Conservation (phyloP, 2,329 filamentous ascomycete species). For the Paecilomyces fulvus region DNA sequence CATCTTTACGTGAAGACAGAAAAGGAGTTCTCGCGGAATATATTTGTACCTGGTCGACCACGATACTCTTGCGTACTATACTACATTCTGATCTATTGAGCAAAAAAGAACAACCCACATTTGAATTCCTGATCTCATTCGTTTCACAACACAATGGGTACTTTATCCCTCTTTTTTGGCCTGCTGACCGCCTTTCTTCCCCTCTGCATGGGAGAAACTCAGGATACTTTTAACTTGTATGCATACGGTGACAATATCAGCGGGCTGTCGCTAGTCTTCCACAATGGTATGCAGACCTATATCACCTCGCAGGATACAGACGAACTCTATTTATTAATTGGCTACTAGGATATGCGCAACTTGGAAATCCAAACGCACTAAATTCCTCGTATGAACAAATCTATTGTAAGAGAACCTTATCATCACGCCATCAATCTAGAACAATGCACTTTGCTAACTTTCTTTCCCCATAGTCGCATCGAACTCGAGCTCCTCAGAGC, state of each 20-base stretch:
- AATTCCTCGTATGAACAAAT: not conserved
- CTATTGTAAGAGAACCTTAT: not conserved
- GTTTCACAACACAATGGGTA: not conserved
- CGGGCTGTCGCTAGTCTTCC: not conserved
- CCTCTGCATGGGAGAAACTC: not conserved
- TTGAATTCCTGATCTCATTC: not conserved
- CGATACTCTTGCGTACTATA: not conserved
- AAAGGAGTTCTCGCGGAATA: not conserved
- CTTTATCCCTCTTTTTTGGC: not conserved
- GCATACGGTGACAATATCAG: not conserved
- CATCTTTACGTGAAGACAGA: not conserved
- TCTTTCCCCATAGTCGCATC: not conserved
- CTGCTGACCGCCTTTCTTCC: not conserved
- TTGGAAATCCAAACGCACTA: not conserved
- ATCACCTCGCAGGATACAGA: not conserved
- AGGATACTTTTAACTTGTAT: not conserved
- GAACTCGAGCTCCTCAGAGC: not conserved
- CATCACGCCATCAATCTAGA: not conserved
- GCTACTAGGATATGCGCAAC: not conserved
- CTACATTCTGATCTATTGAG: not conserved
- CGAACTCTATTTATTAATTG: not conserved
- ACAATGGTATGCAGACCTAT: not conserved
- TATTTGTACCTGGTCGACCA: not conserved
- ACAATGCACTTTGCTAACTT: not conserved
- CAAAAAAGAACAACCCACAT: not conserved